Evolutionary conservation across 805 yeast genomes (phyloP), one percentile per base, ranked within the genome.

Genomic region (Schizosaccharomyces japonicus): DNA sequence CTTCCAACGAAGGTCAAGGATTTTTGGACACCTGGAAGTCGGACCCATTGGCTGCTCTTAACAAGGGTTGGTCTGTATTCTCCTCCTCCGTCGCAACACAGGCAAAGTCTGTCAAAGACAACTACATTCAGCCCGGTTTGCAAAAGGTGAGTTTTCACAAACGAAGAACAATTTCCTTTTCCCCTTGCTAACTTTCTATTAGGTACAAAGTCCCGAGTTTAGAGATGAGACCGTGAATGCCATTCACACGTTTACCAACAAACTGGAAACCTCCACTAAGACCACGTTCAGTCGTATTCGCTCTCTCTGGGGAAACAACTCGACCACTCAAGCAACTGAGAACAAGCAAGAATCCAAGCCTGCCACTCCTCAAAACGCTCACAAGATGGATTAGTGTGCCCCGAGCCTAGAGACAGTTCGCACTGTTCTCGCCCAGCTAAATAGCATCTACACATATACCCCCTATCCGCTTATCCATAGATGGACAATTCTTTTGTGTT

Each of bases 51-150:
- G 94, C 93, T n/a, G 79, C 95, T 0, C 69, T 90, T 48, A 62
- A 81, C 34, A 82, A 77, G 62, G 96, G 98, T 21, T 90, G 96
- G 95, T 85, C 94, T 25, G 64, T 90, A 52, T 83, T 90, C 57
- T 77, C 94, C 8, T 68, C 76, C n/a, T 75, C 92, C 0, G 83
- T 90, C 26, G 71, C 80, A 40, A 79, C 82, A 63, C 79, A 92
- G 0, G 77, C 83, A 7, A 74, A 69, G 52, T 94, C 83, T 53
- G 94, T 90, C 34, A 80, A 79, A 54, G 93, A 85, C 56, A 64
- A 76, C 6, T 94, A 84, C 47, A 84, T 90, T 53, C 82, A 81
- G 59, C 98, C 98, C n/a, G 75, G 90, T 44, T 70, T 83, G 59
- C 76, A 75, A 58, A 84, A 80, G 57, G 68, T 90, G 54, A 36